Conservation (phyloP, 140 eudicot species). For the Anethum foeniculum region DNA sequence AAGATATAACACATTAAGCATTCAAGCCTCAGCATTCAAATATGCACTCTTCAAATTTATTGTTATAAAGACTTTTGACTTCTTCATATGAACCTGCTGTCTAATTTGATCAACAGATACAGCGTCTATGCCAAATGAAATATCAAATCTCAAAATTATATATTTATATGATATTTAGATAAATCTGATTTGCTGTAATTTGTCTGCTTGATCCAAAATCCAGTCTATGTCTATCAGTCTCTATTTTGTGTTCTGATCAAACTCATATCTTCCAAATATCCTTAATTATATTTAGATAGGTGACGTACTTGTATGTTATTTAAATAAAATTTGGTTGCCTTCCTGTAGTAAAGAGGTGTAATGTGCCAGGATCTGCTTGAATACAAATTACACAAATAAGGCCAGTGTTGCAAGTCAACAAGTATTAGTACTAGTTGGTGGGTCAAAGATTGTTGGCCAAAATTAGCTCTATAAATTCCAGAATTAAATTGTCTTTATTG, state of each 20-base stretch:
- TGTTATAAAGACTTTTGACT: background rate
- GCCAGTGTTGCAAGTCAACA: background rate
- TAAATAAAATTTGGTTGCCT: background rate
- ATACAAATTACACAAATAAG: background rate
- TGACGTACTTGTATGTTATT: background rate
- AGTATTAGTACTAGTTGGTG: background rate
- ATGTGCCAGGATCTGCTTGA: background rate
- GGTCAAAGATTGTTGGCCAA: background rate
- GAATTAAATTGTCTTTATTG: background rate
- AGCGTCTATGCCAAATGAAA: background rate
- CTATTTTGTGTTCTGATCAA: background rate
- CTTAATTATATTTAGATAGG: background rate
- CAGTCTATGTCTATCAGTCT: background rate
- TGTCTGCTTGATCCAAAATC: background rate
- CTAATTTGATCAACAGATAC: background rate
- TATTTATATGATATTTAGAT: background rate
- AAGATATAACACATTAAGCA: conserved; percentile 16
- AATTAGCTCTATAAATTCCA: background rate
- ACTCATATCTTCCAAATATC: background rate
- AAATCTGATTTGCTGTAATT: background rate
- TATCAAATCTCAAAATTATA: background rate
- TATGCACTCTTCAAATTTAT: background rate
- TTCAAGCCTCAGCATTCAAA: background rate
- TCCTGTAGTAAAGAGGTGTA: background rate
- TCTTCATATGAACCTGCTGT: background rate